Percentiles rank a stretch among this genome's conserved stretches.
These are phyloP conservation scores for Melaleuca alternifolia DNA, from an alignment of 345 rosid genomes.

Conservation along the genomic window DNA sequence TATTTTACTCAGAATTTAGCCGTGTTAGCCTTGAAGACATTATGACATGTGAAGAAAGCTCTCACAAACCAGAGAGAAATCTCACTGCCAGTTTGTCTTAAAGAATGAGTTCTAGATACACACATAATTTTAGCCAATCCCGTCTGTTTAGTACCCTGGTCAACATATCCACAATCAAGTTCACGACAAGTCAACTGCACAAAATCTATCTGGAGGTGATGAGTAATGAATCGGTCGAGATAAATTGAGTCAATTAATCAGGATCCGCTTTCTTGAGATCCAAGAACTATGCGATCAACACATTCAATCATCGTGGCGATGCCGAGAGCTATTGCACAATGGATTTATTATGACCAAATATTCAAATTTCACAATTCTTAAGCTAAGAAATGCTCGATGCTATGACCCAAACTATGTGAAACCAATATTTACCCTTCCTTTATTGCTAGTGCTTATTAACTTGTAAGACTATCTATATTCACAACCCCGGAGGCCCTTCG, in stretches of 20 bases:
- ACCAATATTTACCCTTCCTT: neutral
- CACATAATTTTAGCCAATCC: neutral
- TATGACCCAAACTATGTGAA: neutral
- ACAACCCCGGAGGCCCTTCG: conserved; percentile 35
- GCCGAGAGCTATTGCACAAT: neutral
- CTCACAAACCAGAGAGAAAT: neutral
- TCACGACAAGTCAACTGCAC: neutral
- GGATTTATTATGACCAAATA: neutral
- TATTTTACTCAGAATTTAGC: neutral
- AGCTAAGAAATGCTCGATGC: neutral
- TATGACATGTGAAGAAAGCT: neutral
- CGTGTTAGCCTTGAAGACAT: neutral
- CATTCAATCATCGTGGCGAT: neutral
- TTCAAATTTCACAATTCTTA: neutral
- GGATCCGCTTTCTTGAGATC: neutral
- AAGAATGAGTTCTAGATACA: neutral
- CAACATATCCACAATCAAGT: neutral
- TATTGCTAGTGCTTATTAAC: neutral
- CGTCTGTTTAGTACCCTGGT: neutral
- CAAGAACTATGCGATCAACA: neutral
- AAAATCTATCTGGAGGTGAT: neutral
- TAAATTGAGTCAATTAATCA: neutral
- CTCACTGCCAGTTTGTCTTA: neutral
- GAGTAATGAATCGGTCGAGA: neutral
- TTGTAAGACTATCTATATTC: neutral